These are phyloP conservation scores for Nidularia pulvinata DNA, from an alignment of 768 basidiomycete species.

Conservation along the genomic window DNA sequence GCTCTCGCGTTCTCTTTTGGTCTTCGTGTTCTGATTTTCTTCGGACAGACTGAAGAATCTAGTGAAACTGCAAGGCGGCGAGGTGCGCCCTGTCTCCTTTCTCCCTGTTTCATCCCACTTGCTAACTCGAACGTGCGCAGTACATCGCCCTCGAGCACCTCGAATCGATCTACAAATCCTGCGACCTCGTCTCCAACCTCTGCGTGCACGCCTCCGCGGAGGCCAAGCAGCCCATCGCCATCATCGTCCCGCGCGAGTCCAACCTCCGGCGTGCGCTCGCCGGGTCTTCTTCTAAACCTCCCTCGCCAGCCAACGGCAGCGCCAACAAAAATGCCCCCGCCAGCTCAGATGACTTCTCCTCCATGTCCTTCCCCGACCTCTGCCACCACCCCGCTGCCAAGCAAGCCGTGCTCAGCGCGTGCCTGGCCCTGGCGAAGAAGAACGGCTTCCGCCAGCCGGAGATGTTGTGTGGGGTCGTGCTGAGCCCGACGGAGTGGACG, in stretches of 20 bases:
- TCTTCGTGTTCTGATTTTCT: too few relatives aligned
- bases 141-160: slow-evolving; percentile 93
- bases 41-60: slow-evolving; percentile 89
- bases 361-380: slow-evolving; percentile 42
- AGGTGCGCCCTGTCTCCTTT: slow-evolving; percentile 38
- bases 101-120: slow-evolving; percentile 1
- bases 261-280: slow-evolving; percentile 66
- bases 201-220: slow-evolving; percentile 80
- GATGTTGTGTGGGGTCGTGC: slow-evolving; percentile 70
- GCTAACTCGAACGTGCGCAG: slow-evolving; percentile 21
- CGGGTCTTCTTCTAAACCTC: too few relatives aligned
- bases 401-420: slow-evolving; percentile 70
- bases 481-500: slow-evolving; percentile 90
- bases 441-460: slow-evolving; percentile 82
- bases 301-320: background rate
- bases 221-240: slow-evolving; percentile 83
- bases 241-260: slow-evolving; percentile 79
- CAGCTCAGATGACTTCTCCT: slow-evolving; percentile 31
- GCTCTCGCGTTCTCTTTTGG: slow-evolving; percentile 1
- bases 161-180: slow-evolving; percentile 86
- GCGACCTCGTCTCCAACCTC: slow-evolving; percentile 76
- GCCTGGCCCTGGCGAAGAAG: slow-evolving; percentile 83
- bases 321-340: slow-evolving; percentile 8
- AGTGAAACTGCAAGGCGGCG: slow-evolving; percentile 82
- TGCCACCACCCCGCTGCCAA: slow-evolving; percentile 56